Conservation (phyloP, 1,139 yeast species). For the Sugiyamaella castrensis region DNA sequence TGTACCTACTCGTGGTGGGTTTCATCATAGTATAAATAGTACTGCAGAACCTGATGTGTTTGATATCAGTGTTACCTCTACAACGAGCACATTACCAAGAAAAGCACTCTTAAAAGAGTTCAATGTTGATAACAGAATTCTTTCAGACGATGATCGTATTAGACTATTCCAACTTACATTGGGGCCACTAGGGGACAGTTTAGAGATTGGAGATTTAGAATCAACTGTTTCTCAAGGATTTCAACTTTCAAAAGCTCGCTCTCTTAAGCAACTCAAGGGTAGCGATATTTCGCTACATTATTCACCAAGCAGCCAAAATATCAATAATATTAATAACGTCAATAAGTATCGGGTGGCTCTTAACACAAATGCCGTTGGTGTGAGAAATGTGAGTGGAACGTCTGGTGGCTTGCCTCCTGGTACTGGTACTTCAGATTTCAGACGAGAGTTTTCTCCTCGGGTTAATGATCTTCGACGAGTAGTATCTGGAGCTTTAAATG, state of each 20-base stretch:
- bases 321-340: no score
- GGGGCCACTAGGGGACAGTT: background rate
- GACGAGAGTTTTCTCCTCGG: slow-evolving; percentile 26
- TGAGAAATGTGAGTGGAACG: no score
- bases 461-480: slow-evolving; percentile 29
- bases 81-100: slow-evolving; percentile 11
- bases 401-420: background rate
- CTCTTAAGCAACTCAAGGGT: slow-evolving; percentile 22
- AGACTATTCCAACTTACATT: background rate
- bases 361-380: no score
- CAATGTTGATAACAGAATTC: slow-evolving; percentile 1
- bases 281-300: no score
- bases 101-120: slow-evolving; percentile 12
- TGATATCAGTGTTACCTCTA: background rate
- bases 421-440: slow-evolving; percentile 6
- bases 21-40: background rate
- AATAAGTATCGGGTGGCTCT: no score
- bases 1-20: slow-evolving; percentile 13
- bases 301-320: no score
- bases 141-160: slow-evolving; percentile 15
- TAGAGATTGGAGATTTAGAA: background rate
- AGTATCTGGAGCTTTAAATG: slow-evolving; percentile 24
- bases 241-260: slow-evolving; percentile 23
- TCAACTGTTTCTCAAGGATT: slow-evolving; percentile 1
- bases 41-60: background rate